A percentile compares a stretch with the other conserved stretches of the same genome.
Conservation (phyloP, 148 eudicot genomes). For the Bassia scoparia region DNA sequence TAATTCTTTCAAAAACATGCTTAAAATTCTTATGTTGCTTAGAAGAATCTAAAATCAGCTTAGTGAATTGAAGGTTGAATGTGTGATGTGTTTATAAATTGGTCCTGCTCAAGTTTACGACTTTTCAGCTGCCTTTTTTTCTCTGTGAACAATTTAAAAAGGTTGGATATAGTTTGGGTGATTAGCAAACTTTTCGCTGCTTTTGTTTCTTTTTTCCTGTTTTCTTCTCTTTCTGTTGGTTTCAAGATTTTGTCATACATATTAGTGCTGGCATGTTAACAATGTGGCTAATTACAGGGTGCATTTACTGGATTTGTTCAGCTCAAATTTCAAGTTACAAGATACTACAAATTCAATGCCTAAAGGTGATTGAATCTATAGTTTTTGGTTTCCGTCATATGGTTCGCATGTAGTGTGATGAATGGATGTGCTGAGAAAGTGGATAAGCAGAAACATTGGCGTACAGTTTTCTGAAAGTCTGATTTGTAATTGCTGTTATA, state of each 20-base stretch:
- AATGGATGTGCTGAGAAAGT: slow-evolving; percentile 98
- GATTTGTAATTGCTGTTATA: not conserved
- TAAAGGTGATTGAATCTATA: slow-evolving; percentile 79
- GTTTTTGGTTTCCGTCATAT: slow-evolving; percentile 88
- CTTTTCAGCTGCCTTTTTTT: too few relatives aligned
- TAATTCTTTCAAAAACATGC: too few relatives aligned
- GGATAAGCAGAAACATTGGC: slow-evolving; percentile 72
- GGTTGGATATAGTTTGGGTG: not conserved
- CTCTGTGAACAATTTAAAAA: not conserved
- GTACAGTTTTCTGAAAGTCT: slow-evolving; percentile 42
- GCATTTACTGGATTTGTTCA: slow-evolving; percentile 93
- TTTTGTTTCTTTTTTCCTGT: not conserved
- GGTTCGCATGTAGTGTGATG: slow-evolving; percentile 88
- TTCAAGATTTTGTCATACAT: not conserved
- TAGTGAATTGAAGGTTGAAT: too few relatives aligned
- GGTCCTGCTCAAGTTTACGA: not conserved
- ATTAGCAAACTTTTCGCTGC: not conserved
- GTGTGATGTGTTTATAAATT: not conserved
- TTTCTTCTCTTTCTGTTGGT: not conserved
- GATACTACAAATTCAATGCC: slow-evolving; percentile 78
- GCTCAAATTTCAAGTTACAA: slow-evolving; percentile 94
- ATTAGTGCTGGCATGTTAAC: not conserved
- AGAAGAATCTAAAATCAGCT: too few relatives aligned
- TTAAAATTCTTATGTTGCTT: too few relatives aligned
- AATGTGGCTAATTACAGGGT: slow-evolving; percentile 45